Evolutionary conservation across 768 basidiomycete genomes (phyloP), one percentile per base, ranked within the genome.

Genomic region (Tricholoma matsutake): DNA sequence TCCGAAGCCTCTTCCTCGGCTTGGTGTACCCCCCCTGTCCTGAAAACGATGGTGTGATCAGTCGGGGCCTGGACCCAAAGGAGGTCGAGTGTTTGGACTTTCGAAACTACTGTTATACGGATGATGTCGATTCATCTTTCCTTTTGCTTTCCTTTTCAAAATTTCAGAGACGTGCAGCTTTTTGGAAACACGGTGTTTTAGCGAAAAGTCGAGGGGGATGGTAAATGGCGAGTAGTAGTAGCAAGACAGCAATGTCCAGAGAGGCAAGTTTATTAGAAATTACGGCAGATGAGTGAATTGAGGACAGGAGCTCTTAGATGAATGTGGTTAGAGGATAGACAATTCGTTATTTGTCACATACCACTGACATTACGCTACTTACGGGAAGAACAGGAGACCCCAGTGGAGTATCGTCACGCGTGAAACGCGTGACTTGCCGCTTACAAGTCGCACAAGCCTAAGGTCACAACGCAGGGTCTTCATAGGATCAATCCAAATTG

Each of bases 111-210:
- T 81, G 67, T 84, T 84, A 76, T 94, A 94, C 25, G 92, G 92
- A 83, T 94, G 91, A 77, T 93, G 92, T 70, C 92, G 90, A 76
- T 92, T 91, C 92, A 94, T 94, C 61, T n/a, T n/a, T n/a, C n/a
- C n/a, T n/a, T n/a, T n/a, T n/a, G n/a, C n/a, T 67, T 70, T 71
- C 37, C 58, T 63, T n/a, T 69, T 69, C 63, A 67, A 62, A 62
- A 62, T 31, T 58, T 68, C 65, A 55, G 68, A 56, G 62, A 59
- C 41, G 65, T 58, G 64, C 65, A 58, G 60, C 58, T 59, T 62
- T 37, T 52, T 54, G 47, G 8, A 54, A 52, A 63, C 45, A 35
- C 25, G 53, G 43, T 57, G 68, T 66, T 67, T 72, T 62, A 73
- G 71, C 76, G 78, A 76, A 73, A 74, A 76, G 75, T 68, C 57